Evolutionary conservation across 139 green algal genomes (phyloP).

Genomic region (Yamagishiella unicocca): DNA sequence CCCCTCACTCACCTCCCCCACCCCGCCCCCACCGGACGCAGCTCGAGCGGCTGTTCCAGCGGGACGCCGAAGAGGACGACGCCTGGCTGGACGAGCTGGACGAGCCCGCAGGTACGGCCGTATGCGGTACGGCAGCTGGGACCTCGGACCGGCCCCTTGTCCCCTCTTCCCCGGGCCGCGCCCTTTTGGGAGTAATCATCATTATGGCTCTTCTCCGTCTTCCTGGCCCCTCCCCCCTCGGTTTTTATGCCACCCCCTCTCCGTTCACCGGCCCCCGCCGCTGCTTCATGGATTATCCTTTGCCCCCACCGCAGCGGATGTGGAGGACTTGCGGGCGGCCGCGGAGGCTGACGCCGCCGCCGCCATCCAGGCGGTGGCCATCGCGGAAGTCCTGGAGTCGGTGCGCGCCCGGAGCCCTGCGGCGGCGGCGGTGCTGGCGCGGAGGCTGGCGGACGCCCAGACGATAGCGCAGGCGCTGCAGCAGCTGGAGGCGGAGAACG

Average conservation of each 20-base stretch:
- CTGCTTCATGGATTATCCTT: background rate
- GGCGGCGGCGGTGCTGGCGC: background rate
- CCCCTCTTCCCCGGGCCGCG: background rate
- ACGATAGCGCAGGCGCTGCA: background rate
- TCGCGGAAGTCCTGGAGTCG: background rate
- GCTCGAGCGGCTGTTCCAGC: slow-evolving; percentile 34
- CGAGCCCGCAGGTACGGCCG: background rate
- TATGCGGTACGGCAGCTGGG: background rate
- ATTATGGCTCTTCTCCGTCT: no score
- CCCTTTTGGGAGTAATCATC: no score
- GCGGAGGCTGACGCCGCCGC: background rate
- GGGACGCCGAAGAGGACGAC: slow-evolving; percentile 7
- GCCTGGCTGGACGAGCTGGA: slow-evolving; percentile 39
- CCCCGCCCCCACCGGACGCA: background rate
- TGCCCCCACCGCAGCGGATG: background rate
- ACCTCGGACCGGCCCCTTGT: background rate
- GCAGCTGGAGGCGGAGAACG: background rate
- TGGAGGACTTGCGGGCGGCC: background rate
- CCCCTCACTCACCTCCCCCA: background rate
- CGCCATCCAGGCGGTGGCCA: background rate
- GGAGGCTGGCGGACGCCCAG: background rate
- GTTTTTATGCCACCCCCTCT: no score
- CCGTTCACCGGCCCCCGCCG: no score
- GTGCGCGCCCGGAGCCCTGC: background rate
- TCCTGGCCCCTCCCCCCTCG: no score